phyloP scores from a whole-genome alignment of 148 eudicot species.

The Fallopia convolvulus region DNA sequence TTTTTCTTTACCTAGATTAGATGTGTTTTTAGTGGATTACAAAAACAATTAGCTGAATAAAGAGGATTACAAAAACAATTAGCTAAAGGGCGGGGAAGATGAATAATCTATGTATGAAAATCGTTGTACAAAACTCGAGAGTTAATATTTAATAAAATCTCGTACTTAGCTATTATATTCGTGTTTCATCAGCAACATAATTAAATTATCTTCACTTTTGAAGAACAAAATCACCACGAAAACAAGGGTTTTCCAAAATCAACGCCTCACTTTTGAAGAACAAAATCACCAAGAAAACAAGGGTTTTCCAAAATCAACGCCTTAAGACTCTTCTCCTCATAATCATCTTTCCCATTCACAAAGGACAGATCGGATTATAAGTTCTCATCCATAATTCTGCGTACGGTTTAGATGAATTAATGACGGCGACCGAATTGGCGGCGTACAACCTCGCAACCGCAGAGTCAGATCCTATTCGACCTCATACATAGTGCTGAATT shows the following conservation, averaged over 20 bases:
- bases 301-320: constrained; percentile 56
- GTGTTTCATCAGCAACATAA: too few relatives aligned
- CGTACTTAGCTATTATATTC: too few relatives aligned
- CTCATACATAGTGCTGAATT: background rate
- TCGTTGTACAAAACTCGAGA: too few relatives aligned
- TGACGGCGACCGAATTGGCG: background rate
- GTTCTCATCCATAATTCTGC: background rate
- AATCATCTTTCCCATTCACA: background rate
- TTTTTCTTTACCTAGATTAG: too few relatives aligned
- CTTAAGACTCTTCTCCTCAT: constrained; percentile 22
- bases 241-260: constrained; percentile 53
- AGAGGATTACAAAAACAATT: too few relatives aligned
- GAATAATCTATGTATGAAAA: too few relatives aligned
- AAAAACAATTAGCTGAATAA: too few relatives aligned
- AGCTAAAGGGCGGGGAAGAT: too few relatives aligned
- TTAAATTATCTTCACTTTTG: too few relatives aligned
- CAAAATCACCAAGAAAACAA: constrained; percentile 53
- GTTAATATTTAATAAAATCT: too few relatives aligned
- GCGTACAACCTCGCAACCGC: background rate
- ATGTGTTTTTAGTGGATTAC: too few relatives aligned
- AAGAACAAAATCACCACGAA: constrained; percentile 62
- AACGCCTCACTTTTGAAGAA: too few relatives aligned
- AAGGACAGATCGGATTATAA: background rate
- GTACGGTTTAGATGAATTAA: background rate
- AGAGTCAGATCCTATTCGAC: background rate